Conservation (phyloP, 352 stramenopile species). For the Globisporangium iwayamae region DNA sequence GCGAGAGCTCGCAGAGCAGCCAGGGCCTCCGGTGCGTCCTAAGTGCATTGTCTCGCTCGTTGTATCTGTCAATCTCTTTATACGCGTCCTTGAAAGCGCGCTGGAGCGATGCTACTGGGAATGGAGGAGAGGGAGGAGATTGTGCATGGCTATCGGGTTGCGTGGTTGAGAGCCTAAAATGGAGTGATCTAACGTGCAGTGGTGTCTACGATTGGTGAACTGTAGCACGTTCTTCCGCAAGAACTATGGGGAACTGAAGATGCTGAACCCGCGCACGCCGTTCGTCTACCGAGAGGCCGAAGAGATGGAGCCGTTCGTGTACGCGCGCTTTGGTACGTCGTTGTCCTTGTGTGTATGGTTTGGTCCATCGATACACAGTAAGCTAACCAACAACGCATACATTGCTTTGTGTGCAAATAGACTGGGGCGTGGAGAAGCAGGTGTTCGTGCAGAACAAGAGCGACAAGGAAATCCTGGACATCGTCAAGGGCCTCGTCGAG, state of each 20-base stretch:
- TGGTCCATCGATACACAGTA: not conserved
- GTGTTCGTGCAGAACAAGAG: constrained; percentile 80
- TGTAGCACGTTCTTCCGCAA: constrained; percentile 81
- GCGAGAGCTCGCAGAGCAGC: constrained; percentile 83
- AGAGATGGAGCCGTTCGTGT: constrained; percentile 86
- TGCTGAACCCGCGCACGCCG: constrained; percentile 80
- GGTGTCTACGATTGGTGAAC: constrained; percentile 9
- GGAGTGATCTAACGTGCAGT: constrained; percentile 8
- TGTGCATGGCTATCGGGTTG: too few relatives aligned
- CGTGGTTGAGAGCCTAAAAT: not conserved
- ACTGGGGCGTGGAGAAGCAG: constrained; percentile 85
- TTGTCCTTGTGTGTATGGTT: not conserved
- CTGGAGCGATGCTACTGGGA: not conserved
- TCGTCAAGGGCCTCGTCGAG: constrained; percentile 77
- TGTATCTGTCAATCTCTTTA: not conserved
- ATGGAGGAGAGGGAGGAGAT: not conserved
- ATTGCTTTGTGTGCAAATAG: constrained; percentile 15
- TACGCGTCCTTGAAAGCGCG: not conserved
- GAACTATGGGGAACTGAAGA: constrained; percentile 87
- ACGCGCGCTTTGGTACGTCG: constrained; percentile 70
- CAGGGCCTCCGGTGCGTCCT: constrained; percentile 64
- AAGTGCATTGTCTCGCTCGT: not conserved
- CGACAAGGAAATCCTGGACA: constrained; percentile 73
- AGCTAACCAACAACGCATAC: not conserved
- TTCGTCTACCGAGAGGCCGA: constrained; percentile 87